A percentile compares a stretch with the other conserved stretches of the same genome.
phyloP scores from a whole-genome alignment of 2,329 filamentous ascomycete species.

The Periconia digitata region DNA sequence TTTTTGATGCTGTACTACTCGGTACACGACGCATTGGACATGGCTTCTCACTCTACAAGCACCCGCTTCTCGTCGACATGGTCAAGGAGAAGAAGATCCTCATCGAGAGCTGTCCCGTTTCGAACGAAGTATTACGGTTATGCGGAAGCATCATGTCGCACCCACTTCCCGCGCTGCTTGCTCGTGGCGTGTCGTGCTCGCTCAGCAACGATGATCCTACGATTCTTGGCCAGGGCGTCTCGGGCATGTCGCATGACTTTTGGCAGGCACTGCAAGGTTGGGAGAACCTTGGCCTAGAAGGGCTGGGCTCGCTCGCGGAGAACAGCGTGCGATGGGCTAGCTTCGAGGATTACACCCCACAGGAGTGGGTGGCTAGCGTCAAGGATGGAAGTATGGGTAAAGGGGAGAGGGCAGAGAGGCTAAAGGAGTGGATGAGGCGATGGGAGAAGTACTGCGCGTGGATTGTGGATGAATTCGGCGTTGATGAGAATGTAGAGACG shows the following conservation, averaged over 20 bases:
- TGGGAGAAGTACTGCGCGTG: slow-evolving; percentile 93
- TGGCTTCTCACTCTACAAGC: slow-evolving; percentile 85
- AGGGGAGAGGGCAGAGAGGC: slow-evolving; percentile 68
- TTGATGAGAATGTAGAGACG: slow-evolving; percentile 51
- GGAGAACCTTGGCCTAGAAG: slow-evolving; percentile 86
- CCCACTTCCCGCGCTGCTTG: slow-evolving; percentile 78
- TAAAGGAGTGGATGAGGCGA: slow-evolving; percentile 76
- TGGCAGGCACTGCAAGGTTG: slow-evolving; percentile 92
- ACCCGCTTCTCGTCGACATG: slow-evolving; percentile 85
- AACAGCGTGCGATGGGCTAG: slow-evolving; percentile 90
- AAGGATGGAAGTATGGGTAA: slow-evolving; percentile 72
- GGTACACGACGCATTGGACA: slow-evolving; percentile 89
- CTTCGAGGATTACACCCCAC: slow-evolving; percentile 74
- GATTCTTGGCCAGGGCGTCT: slow-evolving; percentile 79
- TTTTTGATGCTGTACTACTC: slow-evolving; percentile 86
- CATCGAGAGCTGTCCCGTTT: slow-evolving; percentile 87
- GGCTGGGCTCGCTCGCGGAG: slow-evolving; percentile 83
- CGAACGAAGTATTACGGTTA: slow-evolving; percentile 82
- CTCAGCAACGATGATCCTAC: slow-evolving; percentile 91
- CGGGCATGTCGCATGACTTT: slow-evolving; percentile 87
- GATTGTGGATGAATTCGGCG: slow-evolving; percentile 75
- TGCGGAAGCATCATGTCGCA: slow-evolving; percentile 76
- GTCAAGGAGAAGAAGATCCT: slow-evolving; percentile 87
- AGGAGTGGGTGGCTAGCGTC: slow-evolving; percentile 73
- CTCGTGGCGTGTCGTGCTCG: slow-evolving; percentile 79